Evolutionary conservation across 2,329 filamentous ascomycete genomes (phyloP).

Genomic region (Podosphaera fusca): DNA sequence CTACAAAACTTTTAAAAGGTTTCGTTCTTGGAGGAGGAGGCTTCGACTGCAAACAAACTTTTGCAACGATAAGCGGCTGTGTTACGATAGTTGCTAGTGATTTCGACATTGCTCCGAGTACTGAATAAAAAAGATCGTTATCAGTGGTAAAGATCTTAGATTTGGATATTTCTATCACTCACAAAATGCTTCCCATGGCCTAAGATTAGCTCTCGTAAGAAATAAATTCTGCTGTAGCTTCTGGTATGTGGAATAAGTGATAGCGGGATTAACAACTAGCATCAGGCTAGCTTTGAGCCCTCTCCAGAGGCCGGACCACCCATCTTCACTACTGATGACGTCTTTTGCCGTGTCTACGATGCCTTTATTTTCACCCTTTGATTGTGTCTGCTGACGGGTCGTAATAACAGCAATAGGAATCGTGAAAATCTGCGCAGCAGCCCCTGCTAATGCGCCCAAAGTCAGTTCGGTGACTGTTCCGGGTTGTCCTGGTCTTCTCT

Average conservation of each 20-base stretch:
- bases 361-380: constrained; percentile 62
- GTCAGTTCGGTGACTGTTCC: constrained; percentile 64
- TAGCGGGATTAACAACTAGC: constrained; percentile 84
- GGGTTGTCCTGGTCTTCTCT: constrained; percentile 36
- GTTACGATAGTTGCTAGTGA: constrained; percentile 75
- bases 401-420: constrained; percentile 92
- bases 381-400: constrained; percentile 84
- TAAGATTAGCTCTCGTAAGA: constrained; percentile 50
- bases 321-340: constrained; percentile 76
- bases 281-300: constrained; percentile 90
- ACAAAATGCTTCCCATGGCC: constrained; percentile 80
- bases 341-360: constrained; percentile 72
- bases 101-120: constrained; percentile 84
- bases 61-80: constrained; percentile 90
- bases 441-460: constrained; percentile 70
- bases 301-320: constrained; percentile 73
- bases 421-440: constrained; percentile 82
- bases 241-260: constrained; percentile 95
- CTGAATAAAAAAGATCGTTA: constrained; percentile 21
- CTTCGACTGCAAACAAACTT: constrained; percentile 85
- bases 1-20: constrained; percentile 77
- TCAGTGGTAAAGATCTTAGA: background rate
- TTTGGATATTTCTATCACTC: constrained; percentile 20
- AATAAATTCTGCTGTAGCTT: constrained; percentile 58
- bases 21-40: constrained; percentile 66